phyloP scores from a whole-genome alignment of 2,329 filamentous ascomycete species.

The Lojkania enalia region DNA sequence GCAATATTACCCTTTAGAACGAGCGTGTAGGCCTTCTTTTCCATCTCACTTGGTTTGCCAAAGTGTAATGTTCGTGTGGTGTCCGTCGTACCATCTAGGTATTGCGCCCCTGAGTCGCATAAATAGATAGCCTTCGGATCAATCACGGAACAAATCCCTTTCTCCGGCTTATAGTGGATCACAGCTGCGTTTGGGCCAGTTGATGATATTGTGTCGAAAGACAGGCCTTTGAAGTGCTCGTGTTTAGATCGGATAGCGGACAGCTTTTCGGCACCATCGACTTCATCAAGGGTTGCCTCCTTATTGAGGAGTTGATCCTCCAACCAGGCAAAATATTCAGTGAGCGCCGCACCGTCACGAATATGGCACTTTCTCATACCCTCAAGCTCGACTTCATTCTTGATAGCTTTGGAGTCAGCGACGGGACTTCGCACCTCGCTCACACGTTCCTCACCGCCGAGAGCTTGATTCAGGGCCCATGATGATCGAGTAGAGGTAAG shows the following conservation, averaged over 20 bases:
- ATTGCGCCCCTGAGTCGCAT: slow-evolving; percentile 97
- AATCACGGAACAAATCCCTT: slow-evolving; percentile 77
- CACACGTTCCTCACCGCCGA: slow-evolving; percentile 83
- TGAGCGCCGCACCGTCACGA: slow-evolving; percentile 87
- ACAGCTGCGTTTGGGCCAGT: slow-evolving; percentile 91
- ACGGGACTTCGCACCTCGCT: slow-evolving; percentile 88
- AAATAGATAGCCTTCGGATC: slow-evolving; percentile 87
- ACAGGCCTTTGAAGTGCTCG: slow-evolving; percentile 82
- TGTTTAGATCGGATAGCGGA: slow-evolving; percentile 72
- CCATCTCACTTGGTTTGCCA: slow-evolving; percentile 77
- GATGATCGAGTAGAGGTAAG: slow-evolving; percentile 86
- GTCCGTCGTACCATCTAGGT: slow-evolving; percentile 92
- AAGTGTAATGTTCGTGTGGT: slow-evolving; percentile 94
- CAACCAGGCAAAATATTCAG: slow-evolving; percentile 94
- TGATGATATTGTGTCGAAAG: slow-evolving; percentile 94
- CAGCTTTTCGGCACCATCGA: slow-evolving; percentile 87
- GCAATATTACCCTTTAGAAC: slow-evolving; percentile 94
- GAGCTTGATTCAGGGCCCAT: slow-evolving; percentile 84
- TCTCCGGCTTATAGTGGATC: slow-evolving; percentile 93
- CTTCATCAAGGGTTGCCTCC: slow-evolving; percentile 78
- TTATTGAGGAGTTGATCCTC: slow-evolving; percentile 82
- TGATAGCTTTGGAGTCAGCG: slow-evolving; percentile 88
- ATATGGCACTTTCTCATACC: slow-evolving; percentile 96
- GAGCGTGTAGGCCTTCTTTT: slow-evolving; percentile 88
- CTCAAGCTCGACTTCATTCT: slow-evolving; percentile 85